Conservation (phyloP, 78 protist species). For the Guillardia theta region DNA sequence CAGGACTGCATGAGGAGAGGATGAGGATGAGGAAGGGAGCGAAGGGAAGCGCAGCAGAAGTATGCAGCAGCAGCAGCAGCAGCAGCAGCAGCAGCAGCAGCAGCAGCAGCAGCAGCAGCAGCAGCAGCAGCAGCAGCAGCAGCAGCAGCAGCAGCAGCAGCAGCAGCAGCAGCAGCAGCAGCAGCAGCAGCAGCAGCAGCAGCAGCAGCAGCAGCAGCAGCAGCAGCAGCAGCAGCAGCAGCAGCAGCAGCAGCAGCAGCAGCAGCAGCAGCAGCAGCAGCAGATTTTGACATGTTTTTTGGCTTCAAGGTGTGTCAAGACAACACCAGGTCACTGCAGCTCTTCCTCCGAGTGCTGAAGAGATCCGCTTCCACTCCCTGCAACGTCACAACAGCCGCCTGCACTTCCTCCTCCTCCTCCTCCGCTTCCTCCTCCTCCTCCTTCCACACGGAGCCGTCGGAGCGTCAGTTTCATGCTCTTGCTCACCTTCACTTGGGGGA, state of each 20-base stretch:
- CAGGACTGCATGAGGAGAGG: too few relatives aligned
- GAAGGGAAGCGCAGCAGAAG: background rate
- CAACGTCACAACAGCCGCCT: too few relatives aligned
- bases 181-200: background rate
- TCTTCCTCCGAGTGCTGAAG: too few relatives aligned
- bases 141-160: background rate
- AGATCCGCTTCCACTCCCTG: too few relatives aligned
- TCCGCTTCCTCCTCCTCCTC: too few relatives aligned
- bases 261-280: background rate
- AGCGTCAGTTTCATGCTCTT: too few relatives aligned
- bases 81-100: background rate
- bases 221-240: background rate
- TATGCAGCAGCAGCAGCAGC: too few relatives aligned
- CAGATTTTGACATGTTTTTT: background rate
- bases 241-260: background rate
- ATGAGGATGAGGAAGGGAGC: background rate
- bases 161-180: background rate
- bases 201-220: background rate
- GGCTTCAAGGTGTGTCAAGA: too few relatives aligned
- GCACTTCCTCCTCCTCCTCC: too few relatives aligned
- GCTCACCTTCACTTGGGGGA: too few relatives aligned
- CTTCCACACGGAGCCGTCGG: too few relatives aligned
- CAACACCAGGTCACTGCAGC: too few relatives aligned
- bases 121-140: constrained; percentile 2
- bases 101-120: constrained; percentile 1